Evolutionary conservation across 192 early-diverging fungal genomes (phyloP).

Genomic region (Mortierella hygrophila): DNA sequence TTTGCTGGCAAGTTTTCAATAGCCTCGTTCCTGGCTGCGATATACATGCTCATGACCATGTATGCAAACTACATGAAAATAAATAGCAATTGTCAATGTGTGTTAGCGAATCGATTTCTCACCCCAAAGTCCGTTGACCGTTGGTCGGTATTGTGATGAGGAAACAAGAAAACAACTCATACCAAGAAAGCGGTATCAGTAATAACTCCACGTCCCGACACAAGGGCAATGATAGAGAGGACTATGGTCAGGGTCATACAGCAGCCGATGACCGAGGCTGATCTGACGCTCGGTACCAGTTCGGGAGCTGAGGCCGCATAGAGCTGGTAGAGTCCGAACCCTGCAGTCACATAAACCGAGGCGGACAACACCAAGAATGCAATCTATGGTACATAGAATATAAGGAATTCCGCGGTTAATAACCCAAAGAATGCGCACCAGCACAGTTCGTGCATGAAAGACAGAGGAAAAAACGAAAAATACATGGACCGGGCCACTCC

Average conservation of each 20-base stretch:
- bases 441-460: not conserved
- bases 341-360: slow-evolving; percentile 44
- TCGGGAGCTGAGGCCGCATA: slow-evolving; percentile 50
- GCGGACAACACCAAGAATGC: slow-evolving; percentile 47
- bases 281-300: slow-evolving; percentile 46
- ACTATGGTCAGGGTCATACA: slow-evolving; percentile 54
- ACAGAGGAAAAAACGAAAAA: not conserved
- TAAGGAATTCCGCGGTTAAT: not conserved
- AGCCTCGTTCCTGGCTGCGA: slow-evolving; percentile 53
- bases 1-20: slow-evolving; percentile 46
- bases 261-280: slow-evolving; percentile 52
- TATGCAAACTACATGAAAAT: slow-evolving; percentile 42
- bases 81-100: not conserved
- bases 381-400: slow-evolving; percentile 22
- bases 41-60: slow-evolving; percentile 56
- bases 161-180: not conserved
- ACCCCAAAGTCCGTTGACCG: not conserved
- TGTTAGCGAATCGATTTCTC: not conserved
- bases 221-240: slow-evolving; percentile 47
- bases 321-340: slow-evolving; percentile 47
- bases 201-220: slow-evolving; percentile 44
- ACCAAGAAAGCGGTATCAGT: slow-evolving; percentile 52
- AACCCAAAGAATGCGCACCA: not conserved
- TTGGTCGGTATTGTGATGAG: not conserved
- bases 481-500: not conserved